Conservation (phyloP, 192 early-diverging fungal species). For the Coemansia sp. region DNA sequence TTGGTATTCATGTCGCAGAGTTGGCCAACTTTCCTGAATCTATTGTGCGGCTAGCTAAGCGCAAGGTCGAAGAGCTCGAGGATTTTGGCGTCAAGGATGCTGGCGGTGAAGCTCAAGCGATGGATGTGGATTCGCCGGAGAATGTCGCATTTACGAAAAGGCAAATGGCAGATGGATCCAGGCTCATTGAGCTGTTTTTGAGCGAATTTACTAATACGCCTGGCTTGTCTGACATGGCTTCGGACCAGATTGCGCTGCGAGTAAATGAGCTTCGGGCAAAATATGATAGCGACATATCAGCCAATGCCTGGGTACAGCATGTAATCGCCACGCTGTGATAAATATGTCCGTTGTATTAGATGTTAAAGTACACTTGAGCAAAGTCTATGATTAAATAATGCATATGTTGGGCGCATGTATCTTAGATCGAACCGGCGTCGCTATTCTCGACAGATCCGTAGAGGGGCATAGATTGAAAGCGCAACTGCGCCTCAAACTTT, state of each 20-base stretch:
- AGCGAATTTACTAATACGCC: conserved; percentile 59
- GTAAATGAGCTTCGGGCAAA: conserved; percentile 59
- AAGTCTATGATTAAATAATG: not conserved
- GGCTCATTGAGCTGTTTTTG: conserved; percentile 47
- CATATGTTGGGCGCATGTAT: not conserved
- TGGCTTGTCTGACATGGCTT: conserved; percentile 40
- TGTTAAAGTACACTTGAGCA: conserved; percentile 4
- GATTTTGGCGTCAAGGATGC: conserved; percentile 59
- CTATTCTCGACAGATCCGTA: conserved; percentile 40
- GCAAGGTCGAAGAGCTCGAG: conserved; percentile 88
- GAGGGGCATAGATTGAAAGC: not conserved
- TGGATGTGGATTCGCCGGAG: conserved; percentile 18
- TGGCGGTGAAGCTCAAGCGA: not conserved
- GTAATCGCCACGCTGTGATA: conserved; percentile 53
- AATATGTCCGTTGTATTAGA: too few species aligned
- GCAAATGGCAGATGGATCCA: conserved; percentile 32
- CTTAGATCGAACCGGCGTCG: conserved; percentile 17
- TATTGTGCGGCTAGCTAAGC: conserved; percentile 81
- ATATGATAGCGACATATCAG: conserved; percentile 60
- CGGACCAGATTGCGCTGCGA: conserved; percentile 36
- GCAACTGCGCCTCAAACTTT: conserved; percentile 24
- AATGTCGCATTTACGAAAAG: conserved; percentile 54
- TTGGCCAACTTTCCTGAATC: conserved; percentile 87
- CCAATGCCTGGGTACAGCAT: conserved; percentile 67
- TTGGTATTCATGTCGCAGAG: conserved; percentile 98